phyloP scores from a whole-genome alignment of 805 yeast genomes.

The Tetrapisispora pingtungensis region DNA sequence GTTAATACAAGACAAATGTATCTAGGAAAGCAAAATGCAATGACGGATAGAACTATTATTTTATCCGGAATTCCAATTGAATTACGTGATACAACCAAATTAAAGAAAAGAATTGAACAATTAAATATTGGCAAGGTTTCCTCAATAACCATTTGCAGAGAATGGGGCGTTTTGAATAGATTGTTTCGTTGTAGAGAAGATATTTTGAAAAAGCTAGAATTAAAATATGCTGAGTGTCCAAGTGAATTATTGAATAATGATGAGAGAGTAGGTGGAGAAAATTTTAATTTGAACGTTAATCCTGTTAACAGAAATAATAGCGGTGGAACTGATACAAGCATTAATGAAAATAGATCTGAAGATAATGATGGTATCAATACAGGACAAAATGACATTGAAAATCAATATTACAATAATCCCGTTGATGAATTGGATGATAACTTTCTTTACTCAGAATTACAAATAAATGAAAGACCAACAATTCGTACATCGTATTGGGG shows the following conservation, averaged over 20 bases:
- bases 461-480: slow-evolving; percentile 45
- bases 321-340: too few relatives aligned
- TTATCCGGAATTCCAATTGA: slow-evolving; percentile 83
- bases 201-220: slow-evolving; percentile 51
- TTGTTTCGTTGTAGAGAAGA: slow-evolving; percentile 50
- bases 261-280: slow-evolving; percentile 19
- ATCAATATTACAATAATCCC: background rate
- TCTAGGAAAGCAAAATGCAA: slow-evolving; percentile 75
- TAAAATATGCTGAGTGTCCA: slow-evolving; percentile 31
- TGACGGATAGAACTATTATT: slow-evolving; percentile 85
- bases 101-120: slow-evolving; percentile 66
- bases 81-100: slow-evolving; percentile 57
- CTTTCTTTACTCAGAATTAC: slow-evolving; percentile 19
- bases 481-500: slow-evolving; percentile 54
- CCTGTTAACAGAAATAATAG: background rate
- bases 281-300: slow-evolving; percentile 14
- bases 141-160: slow-evolving; percentile 68
- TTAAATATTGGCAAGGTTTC: slow-evolving; percentile 74
- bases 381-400: background rate
- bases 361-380: background rate
- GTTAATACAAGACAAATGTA: slow-evolving; percentile 70
- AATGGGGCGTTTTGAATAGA: slow-evolving; percentile 68
- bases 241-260: slow-evolving; percentile 3
- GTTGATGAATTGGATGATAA: slow-evolving; percentile 12
- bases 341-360: too few relatives aligned